Percentiles rank a stretch among this genome's conserved stretches.
These are phyloP conservation scores for Rhodomyrtus tomentosa DNA, from an alignment of 345 rosid genomes.

Conservation along the genomic window DNA sequence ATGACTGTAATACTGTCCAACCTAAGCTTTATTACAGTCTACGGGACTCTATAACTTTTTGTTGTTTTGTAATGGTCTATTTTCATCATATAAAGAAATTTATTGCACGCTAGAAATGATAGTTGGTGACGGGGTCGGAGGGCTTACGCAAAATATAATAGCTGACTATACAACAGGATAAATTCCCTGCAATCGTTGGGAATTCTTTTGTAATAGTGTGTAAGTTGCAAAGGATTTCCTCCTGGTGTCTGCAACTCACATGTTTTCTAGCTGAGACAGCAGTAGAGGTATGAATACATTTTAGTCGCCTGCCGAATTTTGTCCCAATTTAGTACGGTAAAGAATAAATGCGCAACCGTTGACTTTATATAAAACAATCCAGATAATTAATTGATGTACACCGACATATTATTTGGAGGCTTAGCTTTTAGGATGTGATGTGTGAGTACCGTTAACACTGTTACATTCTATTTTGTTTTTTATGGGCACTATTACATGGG, in stretches of 20 bases:
- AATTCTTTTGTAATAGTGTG: background rate
- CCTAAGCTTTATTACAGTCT: background rate
- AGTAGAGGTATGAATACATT: background rate
- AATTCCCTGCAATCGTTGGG: background rate
- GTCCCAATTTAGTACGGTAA: background rate
- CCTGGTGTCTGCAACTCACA: background rate
- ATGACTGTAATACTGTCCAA: background rate
- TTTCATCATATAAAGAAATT: background rate
- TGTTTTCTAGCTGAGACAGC: background rate
- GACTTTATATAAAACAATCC: background rate
- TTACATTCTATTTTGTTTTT: background rate
- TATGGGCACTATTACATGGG: background rate
- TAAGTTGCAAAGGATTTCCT: background rate
- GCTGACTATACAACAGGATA: background rate
- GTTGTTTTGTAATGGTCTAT: background rate
- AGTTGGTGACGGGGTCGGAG: background rate
- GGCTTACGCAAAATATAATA: background rate
- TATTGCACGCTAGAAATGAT: background rate
- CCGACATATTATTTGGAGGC: background rate
- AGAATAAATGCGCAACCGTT: background rate
- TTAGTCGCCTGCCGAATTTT: background rate
- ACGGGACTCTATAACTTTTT: background rate
- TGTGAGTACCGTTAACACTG: background rate
- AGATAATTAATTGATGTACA: background rate
- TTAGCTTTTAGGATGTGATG: background rate